Base-by-base conservation (phyloP, 257 asterid genomes). In the Phtheirospermum japonicum region DNA sequence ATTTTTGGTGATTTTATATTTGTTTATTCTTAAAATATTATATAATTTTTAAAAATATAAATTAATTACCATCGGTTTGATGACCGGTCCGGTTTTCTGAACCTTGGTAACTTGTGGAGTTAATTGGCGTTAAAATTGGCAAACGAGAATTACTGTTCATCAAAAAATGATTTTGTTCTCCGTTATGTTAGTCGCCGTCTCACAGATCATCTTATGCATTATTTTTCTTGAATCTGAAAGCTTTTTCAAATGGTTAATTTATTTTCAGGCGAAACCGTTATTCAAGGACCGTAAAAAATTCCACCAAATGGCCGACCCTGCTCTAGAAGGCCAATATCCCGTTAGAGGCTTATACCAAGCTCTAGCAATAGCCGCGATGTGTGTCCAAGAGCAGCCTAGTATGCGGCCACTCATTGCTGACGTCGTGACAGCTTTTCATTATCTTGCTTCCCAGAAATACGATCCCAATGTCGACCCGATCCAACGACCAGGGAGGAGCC, bases 361-460 rank as follows among this genome's bases (percentile, higher is more conserved):
- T 43, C 66, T 81, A 19, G 86, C 82, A 48, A 75, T 81, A 12
- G 83, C 86, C 2, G 86, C 86, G 54, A 81, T 78, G 86, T 81
- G 86, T 33, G 83, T 81, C 30, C 86, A 80, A 16, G 83, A 77
- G 60, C 65, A 80, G n/a, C 81, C 86, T 0, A 70, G 40, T 58
- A 64, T 70, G 75, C 76, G 86, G 33, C 86, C 86, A 4, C 60
- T 55, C 33, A 49, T 77, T 20, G 79, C 76, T 7, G 86, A 80
- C n/a, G 62, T 80, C 9, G 86, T 75, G 4, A 64, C 75, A 6
- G 83, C 86, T 14, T 30, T 80, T 51, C 72, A 51, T 30, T 77
- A 49, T 55, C 83, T 80, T 63, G 81, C 77, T 30, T 50, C 76
- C 3, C 83, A 75, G 60, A 48, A 14, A 9, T 73, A 80, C 13